A percentile compares a stretch with the other conserved stretches of the same genome.
These are phyloP conservation scores for Candida ulmi DNA, from an alignment of 805 yeast species.

Conservation along the genomic window DNA sequence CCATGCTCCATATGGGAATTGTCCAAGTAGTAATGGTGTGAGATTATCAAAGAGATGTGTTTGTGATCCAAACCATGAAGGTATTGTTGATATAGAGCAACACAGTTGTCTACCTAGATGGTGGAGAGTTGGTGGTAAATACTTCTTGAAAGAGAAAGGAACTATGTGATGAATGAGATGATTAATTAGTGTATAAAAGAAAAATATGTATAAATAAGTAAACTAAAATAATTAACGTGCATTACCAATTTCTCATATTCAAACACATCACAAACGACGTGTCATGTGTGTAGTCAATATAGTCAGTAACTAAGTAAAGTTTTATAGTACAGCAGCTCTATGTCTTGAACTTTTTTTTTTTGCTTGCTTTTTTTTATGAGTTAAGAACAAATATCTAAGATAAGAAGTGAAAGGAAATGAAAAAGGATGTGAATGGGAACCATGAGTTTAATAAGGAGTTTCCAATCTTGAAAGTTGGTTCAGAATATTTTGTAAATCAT, in stretches of 20 bases:
- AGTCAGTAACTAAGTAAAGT: too few species aligned
- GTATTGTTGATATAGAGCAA: slow-evolving; percentile 33
- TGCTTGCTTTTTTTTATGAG: too few species aligned
- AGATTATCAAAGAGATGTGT: slow-evolving; percentile 55
- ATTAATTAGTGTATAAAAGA: too few species aligned
- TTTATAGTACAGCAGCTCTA: background rate
- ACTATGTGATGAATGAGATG: slow-evolving; percentile 14
- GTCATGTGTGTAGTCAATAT: background rate
- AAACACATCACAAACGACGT: too few species aligned
- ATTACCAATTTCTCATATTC: too few species aligned
- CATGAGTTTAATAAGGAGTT: slow-evolving; percentile 29
- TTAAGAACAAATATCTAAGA: too few species aligned
- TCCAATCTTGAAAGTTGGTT: slow-evolving; percentile 77
- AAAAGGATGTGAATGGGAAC: background rate
- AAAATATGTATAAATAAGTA: slow-evolving; percentile 1
- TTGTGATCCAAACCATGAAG: slow-evolving; percentile 45
- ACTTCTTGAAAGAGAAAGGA: slow-evolving; percentile 39
- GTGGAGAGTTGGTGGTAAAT: slow-evolving; percentile 73
- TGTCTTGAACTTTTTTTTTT: background rate
- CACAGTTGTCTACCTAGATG: slow-evolving; percentile 67
- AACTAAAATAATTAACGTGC: background rate
- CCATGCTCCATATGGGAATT: slow-evolving; percentile 64
- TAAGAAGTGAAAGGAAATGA: too few species aligned
- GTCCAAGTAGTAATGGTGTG: slow-evolving; percentile 47
- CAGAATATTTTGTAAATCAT: slow-evolving; percentile 79